Percentiles rank a stretch among this genome's conserved stretches.
phyloP scores from a whole-genome alignment of 331 rosid genomes.

The Quercus tomentella region DNA sequence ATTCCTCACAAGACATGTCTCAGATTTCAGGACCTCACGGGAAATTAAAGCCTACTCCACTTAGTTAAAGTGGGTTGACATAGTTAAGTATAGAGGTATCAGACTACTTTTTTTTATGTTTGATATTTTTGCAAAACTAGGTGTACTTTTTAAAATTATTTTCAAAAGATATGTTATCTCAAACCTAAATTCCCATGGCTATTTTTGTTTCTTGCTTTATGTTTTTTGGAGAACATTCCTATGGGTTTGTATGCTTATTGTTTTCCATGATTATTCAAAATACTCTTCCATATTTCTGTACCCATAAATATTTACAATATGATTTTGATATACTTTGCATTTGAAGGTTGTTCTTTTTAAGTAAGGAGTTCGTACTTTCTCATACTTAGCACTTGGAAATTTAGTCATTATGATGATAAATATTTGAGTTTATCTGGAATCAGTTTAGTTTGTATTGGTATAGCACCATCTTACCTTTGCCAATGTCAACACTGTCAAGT shows the following conservation, averaged over 20 bases:
- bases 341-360: no score
- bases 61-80: conserved; percentile 88
- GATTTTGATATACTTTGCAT: no score
- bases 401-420: no score
- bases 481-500: background rate
- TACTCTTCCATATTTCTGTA: no score
- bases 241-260: no score
- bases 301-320: no score
- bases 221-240: no score
- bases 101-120: background rate
- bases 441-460: background rate
- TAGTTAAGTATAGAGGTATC: conserved; percentile 79
- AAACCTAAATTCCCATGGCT: background rate
- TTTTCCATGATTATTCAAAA: no score
- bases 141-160: background rate
- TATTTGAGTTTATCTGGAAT: background rate
- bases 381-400: no score
- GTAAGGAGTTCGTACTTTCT: no score
- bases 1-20: conserved; percentile 51
- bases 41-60: conserved; percentile 66
- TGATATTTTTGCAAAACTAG: background rate
- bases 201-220: no score
- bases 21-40: conserved; percentile 78
- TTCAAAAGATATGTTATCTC: background rate
- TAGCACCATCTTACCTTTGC: background rate